Base-by-base conservation (phyloP, 2,329 filamentous ascomycete genomes). In the Fusarium sororula region DNA sequence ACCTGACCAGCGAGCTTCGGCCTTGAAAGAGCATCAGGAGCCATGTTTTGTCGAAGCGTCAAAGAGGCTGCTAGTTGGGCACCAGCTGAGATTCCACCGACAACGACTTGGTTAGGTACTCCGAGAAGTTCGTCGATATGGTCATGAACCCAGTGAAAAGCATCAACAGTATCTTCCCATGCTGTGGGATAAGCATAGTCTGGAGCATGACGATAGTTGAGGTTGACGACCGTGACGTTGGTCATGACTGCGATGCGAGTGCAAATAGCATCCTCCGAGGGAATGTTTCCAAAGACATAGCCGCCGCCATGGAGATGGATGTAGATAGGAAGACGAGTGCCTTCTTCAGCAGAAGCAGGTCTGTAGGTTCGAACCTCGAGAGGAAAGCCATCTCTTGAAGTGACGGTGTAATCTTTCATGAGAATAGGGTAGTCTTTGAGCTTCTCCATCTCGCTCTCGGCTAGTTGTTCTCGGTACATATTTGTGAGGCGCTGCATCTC, bases 151-250 rank as follows among this genome's bases (percentile, higher is more conserved):
- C 89, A 91, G 24, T 84, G 80, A 38, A 90, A 87, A 0, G 85
- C 84, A 51, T 90, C 89, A 65, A 88, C 85, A 0, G 83, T 78
- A 53, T 91, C 90, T 48, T 87, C 68, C 85, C 85, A 89, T 0
- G 85, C 83, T 0, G 83, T 86, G 0, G 89, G 90, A 64, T 87
- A 90, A 0, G 66, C 73, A 69, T 84, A 80, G 58, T 90, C 86
- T 0, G 89, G 89, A 0, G 88, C 89, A 73, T 91, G 89, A 0
- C 90, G 85, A 76, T 91, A 91, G 71, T 89, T 88, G 18, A 90
- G 81, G 47, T 89, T 88, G 3, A 90, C 73, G 0, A 90, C 87
- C 0, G 87, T 79, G 5, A 86, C 81, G 3, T 80, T 78, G 0
- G 82, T 77, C 9, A 81, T 81, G 18, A 84, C 76, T 0, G 87